A percentile compares a stretch with the other conserved stretches of the same genome.
Conservation (phyloP, 495 filamentous ascomycete genomes). For the Annulohypoxylon nitens region DNA sequence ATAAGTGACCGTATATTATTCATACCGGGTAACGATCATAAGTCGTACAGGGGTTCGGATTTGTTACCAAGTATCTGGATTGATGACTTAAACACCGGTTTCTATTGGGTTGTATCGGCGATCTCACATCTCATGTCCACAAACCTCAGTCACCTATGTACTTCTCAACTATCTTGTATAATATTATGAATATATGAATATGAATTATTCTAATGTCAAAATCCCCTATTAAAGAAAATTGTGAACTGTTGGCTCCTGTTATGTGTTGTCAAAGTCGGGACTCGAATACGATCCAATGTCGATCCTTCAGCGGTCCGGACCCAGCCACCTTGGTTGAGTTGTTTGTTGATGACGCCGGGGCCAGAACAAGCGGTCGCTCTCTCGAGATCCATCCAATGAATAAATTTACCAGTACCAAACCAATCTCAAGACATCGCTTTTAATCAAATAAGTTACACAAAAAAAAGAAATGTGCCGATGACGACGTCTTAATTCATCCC, state of each 20-base stretch:
- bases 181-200: not conserved
- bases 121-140: not conserved
- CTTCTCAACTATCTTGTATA: not conserved
- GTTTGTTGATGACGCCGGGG: slow-evolving; percentile 12
- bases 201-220: not conserved
- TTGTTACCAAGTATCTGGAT: slow-evolving; percentile 1
- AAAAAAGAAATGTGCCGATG: not conserved
- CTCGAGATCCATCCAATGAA: slow-evolving; percentile 9
- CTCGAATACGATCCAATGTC: slow-evolving; percentile 30
- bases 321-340: slow-evolving; percentile 20
- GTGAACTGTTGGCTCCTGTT: slow-evolving; percentile 17
- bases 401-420: slow-evolving; percentile 4
- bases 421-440: not conserved
- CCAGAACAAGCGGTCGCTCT: slow-evolving; percentile 3
- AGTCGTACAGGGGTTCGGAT: not conserved
- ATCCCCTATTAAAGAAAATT: slow-evolving; percentile 14
- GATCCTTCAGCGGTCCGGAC: slow-evolving; percentile 25
- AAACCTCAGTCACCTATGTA: not conserved
- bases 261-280: slow-evolving; percentile 42
- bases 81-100: not conserved
- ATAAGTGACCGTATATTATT: not conserved
- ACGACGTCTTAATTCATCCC: slow-evolving; percentile 13
- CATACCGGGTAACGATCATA: not conserved
- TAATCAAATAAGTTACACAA: slow-evolving; percentile 20
- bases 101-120: slow-evolving; percentile 6